Evolutionary conservation across 768 basidiomycete genomes (phyloP).

Genomic region (Psilocybe subaeruginosa): DNA sequence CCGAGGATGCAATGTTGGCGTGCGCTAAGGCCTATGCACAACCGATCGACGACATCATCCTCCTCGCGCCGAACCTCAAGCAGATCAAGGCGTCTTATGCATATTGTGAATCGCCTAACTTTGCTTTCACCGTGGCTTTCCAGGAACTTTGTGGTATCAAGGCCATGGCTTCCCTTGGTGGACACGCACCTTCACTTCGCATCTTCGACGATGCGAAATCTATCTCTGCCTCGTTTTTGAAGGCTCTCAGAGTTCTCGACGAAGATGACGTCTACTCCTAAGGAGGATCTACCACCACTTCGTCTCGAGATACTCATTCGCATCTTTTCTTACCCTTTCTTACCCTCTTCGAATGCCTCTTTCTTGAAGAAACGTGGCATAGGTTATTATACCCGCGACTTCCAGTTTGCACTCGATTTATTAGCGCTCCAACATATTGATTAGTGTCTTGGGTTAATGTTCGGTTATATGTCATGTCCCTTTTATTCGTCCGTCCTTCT

Average conservation of each 20-base stretch:
- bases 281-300: background rate
- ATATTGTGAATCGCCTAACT: slow-evolving; percentile 29
- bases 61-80: slow-evolving; percentile 34
- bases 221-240: slow-evolving; percentile 31
- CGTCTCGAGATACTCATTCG: background rate
- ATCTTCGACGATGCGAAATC: slow-evolving; percentile 44
- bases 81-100: slow-evolving; percentile 65
- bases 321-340: background rate
- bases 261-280: slow-evolving; percentile 2
- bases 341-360: no score
- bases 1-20: slow-evolving; percentile 27
- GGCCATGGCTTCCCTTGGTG: slow-evolving; percentile 39
- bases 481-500: background rate
- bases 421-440: background rate
- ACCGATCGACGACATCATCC: slow-evolving; percentile 27
- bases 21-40: slow-evolving; percentile 30
- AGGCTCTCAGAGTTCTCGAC: slow-evolving; percentile 24
- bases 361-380: no score
- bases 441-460: no score
- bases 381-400: background rate
- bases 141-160: slow-evolving; percentile 57
- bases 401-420: background rate
- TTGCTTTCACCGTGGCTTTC: slow-evolving; percentile 62
- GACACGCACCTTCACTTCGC: slow-evolving; percentile 34
- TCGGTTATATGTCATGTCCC: no score